Base-by-base conservation (phyloP, 139 green algal species). In the Coelastrella sp. region DNA sequence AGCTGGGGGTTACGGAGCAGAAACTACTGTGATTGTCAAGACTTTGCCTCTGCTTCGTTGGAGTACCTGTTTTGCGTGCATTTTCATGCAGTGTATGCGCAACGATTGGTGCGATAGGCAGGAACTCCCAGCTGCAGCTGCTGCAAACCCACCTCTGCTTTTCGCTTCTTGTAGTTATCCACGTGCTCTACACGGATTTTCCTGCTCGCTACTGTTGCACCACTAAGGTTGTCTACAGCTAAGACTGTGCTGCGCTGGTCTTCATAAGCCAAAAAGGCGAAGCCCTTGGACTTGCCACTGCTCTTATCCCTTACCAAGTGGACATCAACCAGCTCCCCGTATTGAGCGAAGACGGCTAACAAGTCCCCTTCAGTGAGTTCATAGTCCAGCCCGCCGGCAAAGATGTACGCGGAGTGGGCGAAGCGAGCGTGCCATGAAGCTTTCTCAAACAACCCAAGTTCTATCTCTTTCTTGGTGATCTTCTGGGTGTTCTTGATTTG, bases 161-260 rank as follows among this genome's bases (percentile, higher is more conserved):
- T 93, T 73, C 97, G 96, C 78, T 96, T 96, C 91, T 97, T 98
- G 92, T 99, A 99, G 89, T 99, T 97, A 87, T 98, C 96, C 6
- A 99, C 97, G 89, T 99, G 98, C 88, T 99, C 97, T 73, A 99
- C 98, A 0, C 94, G 85, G 3, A 99, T 91, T 14, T 91, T 97
- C 17, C 98, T 94, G 0, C 96, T 96, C 0, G 92, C 94, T 19
- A 99, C 97, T 5, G 87, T 95, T 0, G 97, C 94, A 13, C 98
- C 98, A 86, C 95, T 99, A 7, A 99, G 90, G 93, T 99, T 99
- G 94, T 99, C 98, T 56, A 99, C 97, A 10, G 98, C 97, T 19
- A 99, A 89, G 13, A 99, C 95, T 0, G 98, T 99, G 92, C 94
- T 98, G n/a, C 97, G 94, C 94, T 99, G 98, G 94, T 99, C 98